These are phyloP conservation scores for Phylloporus arenicola DNA, from an alignment of 768 basidiomycete species.

Conservation along the genomic window DNA sequence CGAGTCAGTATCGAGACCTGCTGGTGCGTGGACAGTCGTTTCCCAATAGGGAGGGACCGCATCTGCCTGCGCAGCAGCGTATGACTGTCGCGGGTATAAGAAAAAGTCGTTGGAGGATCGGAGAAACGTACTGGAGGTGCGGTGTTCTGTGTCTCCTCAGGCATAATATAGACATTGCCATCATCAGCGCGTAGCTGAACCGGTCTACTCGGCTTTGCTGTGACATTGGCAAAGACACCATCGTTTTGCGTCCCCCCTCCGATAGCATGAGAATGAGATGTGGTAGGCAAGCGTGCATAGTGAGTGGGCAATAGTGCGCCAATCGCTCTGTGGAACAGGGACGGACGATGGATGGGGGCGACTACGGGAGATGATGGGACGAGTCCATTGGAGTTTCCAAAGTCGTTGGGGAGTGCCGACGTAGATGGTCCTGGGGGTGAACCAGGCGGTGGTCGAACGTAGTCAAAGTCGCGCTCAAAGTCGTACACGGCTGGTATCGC, in stretches of 20 bases:
- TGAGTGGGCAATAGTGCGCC: slow-evolving; percentile 60
- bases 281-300: slow-evolving; percentile 50
- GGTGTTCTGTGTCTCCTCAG: slow-evolving; percentile 78
- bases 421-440: slow-evolving; percentile 63
- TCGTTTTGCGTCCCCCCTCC: slow-evolving; percentile 81
- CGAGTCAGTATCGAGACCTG: slow-evolving; percentile 40
- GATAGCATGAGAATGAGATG: slow-evolving; percentile 28
- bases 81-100: slow-evolving; percentile 49
- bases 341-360: slow-evolving; percentile 32
- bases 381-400: slow-evolving; percentile 68
- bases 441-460: slow-evolving; percentile 66
- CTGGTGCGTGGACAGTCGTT: slow-evolving; percentile 84
- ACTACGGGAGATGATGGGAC: slow-evolving; percentile 47
- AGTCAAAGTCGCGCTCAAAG: slow-evolving; percentile 76
- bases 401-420: slow-evolving; percentile 57
- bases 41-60: slow-evolving; percentile 96
- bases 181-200: slow-evolving; percentile 44
- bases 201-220: slow-evolving; percentile 69
- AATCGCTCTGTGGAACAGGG: slow-evolving; percentile 55
- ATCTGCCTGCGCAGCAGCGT: slow-evolving; percentile 82
- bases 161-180: slow-evolving; percentile 58
- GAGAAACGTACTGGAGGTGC: slow-evolving; percentile 70
- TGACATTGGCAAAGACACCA: slow-evolving; percentile 93
- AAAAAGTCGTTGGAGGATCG: neutral
- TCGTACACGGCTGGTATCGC: slow-evolving; percentile 48